These are phyloP conservation scores for Psilocybe sp. DNA, from an alignment of 768 basidiomycete species.

Conservation along the genomic window DNA sequence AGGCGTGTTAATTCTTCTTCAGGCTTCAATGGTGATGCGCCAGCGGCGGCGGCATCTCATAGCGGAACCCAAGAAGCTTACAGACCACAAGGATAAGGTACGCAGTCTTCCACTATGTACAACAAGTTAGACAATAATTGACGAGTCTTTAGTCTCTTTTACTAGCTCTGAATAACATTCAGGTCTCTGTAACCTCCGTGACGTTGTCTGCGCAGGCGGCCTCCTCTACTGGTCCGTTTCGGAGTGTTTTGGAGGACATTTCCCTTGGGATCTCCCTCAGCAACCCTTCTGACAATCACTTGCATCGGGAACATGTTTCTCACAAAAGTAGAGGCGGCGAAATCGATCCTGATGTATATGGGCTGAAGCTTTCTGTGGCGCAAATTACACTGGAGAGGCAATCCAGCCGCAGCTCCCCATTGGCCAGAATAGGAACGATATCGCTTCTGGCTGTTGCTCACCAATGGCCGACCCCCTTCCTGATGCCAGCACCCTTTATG, in stretches of 20 bases:
- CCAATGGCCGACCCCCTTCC: slow-evolving; percentile 64
- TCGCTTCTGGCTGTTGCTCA: slow-evolving; percentile 41
- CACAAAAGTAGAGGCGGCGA: slow-evolving; percentile 25
- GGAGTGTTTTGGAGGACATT: slow-evolving; percentile 39
- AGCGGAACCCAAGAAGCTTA: slow-evolving; percentile 37
- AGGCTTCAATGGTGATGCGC: slow-evolving; percentile 43
- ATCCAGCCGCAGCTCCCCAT: slow-evolving; percentile 29
- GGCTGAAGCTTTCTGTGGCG: slow-evolving; percentile 40
- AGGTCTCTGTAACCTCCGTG: slow-evolving; percentile 45
- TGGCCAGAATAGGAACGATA: slow-evolving; percentile 41
- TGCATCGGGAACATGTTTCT: slow-evolving; percentile 58
- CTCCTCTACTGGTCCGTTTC: slow-evolving; percentile 35
- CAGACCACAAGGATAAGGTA: slow-evolving; percentile 37
- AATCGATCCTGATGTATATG: slow-evolving; percentile 48
- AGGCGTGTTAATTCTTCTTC: slow-evolving; percentile 2
- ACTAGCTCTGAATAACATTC: slow-evolving; percentile 41
- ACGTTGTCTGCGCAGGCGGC: slow-evolving; percentile 38
- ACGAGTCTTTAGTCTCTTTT: slow-evolving; percentile 36
- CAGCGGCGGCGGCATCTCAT: slow-evolving; percentile 36
- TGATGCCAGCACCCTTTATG: slow-evolving; percentile 46
- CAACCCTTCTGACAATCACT: slow-evolving; percentile 35
- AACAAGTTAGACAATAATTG: neutral
- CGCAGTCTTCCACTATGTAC: slow-evolving; percentile 9
- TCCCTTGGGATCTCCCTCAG: slow-evolving; percentile 43
- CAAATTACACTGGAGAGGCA: slow-evolving; percentile 44